Base-by-base conservation (phyloP, 805 yeast species). In the Candida succiphila region DNA sequence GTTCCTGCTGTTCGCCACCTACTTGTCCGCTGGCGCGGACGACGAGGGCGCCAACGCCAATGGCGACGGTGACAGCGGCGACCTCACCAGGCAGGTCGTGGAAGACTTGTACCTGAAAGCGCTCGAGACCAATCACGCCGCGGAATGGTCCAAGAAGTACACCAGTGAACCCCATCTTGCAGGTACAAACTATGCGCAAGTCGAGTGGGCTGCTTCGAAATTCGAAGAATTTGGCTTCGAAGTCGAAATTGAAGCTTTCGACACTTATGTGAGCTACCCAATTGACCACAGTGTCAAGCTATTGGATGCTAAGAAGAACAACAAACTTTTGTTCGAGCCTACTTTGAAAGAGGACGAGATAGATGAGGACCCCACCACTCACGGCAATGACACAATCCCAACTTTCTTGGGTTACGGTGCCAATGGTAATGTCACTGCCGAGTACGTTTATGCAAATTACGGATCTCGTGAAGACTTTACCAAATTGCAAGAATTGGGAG, bases 401-500 rank as follows among this genome's bases (percentile, higher is more conserved):
- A 72, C 81, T 0, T 78, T 78, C 58, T 79, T 74, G 48, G 82
- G 79, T 3, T 78, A 76, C 44, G 70, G 78, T 9, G 83, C 82
- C 7, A 63, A 65, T 38, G 86, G 85, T 22, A 74, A 76, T 43
- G 79, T 70, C 29, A 75, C 81, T 5, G 78, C 71, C 3, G 55
- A 65, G 37, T 67, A 63, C 36, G 65, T 78, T 4, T 78, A 68
- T 46, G 82, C 71, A 23, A 76, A 78, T 49, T 75, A 71, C 49
- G 85, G 85, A 35, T 61, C 70, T 4, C 56, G 51, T 31, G 61
- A 61, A 29, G 85, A 78, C 45, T 78, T 65, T 38, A 66, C 61
- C 23, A 36, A 49, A 7, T 58, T 78, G 37, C 56, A 48, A 4
- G 49, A 48, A 14, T 48, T 54, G 26, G 70, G 69, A 7, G 65